Evolutionary conservation across 1,139 yeast genomes (phyloP).

Genomic region (Saccharomyces pastorianus): DNA sequence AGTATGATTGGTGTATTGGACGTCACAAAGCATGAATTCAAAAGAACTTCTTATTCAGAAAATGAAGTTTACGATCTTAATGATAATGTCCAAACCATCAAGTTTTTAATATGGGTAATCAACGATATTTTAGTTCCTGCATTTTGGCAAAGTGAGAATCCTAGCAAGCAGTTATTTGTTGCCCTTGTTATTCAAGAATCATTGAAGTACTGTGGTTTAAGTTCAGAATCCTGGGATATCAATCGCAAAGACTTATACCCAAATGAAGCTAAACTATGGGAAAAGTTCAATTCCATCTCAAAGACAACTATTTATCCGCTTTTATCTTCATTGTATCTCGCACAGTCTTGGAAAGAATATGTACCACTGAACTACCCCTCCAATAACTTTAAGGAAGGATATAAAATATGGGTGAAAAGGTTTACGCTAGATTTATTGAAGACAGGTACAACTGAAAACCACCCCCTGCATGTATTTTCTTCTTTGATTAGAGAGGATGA

Average conservation of each 20-base stretch:
- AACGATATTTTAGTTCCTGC: conserved; percentile 66
- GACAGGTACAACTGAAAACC: conserved; percentile 36
- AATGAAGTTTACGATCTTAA: conserved; percentile 54
- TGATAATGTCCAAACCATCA: conserved; percentile 53
- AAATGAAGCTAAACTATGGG: conserved; percentile 45
- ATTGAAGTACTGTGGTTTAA: conserved; percentile 55
- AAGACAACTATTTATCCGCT: conserved; percentile 72
- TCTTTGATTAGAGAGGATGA: conserved; percentile 68
- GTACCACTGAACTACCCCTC: conserved; percentile 41
- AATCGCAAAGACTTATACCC: conserved; percentile 29
- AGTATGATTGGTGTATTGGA: conserved; percentile 81
- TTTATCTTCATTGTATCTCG: conserved; percentile 58
- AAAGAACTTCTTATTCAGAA: conserved; percentile 38
- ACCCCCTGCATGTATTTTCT: conserved; percentile 60
- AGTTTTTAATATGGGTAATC: conserved; percentile 58
- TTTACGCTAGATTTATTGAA: conserved; percentile 60
- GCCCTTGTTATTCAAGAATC: conserved; percentile 90
- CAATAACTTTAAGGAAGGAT: conserved; percentile 38
- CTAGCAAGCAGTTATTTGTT: conserved; percentile 71
- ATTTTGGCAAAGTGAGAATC: conserved; percentile 86
- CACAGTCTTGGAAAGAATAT: conserved; percentile 42
- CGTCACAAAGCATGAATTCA: conserved; percentile 49
- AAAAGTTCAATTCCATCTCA: conserved; percentile 55
- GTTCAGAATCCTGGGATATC: conserved; percentile 33
- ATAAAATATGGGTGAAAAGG: conserved; percentile 59